Percentiles rank a stretch among this genome's conserved stretches.
phyloP scores from a whole-genome alignment of 345 rosid species.

The Linum lewisii region DNA sequence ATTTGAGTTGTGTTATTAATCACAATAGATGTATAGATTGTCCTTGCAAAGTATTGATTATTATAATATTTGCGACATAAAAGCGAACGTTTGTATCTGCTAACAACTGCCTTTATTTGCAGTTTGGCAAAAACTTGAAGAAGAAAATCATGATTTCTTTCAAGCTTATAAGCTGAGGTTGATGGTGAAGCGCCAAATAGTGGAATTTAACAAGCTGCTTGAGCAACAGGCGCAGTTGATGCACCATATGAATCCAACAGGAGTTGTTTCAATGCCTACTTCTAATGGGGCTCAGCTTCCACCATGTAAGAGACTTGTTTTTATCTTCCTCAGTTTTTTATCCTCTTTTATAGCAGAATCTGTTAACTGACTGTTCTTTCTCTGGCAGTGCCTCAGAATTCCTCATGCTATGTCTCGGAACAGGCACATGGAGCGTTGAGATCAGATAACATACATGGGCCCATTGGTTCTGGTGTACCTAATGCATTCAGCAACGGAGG shows the following conservation, averaged over 20 bases:
- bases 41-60: not conserved
- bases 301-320: slow-evolving; percentile 49
- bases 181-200: slow-evolving; percentile 80
- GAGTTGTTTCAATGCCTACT: slow-evolving; percentile 42
- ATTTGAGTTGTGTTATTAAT: not conserved
- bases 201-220: slow-evolving; percentile 89
- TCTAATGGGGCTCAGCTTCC: slow-evolving; percentile 75
- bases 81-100: too few species aligned
- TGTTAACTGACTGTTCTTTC: slow-evolving; percentile 15
- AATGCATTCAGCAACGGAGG: slow-evolving; percentile 66
- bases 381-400: slow-evolving; percentile 55
- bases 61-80: too few species aligned
- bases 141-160: slow-evolving; percentile 88
- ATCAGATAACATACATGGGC: slow-evolving; percentile 53
- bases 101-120: slow-evolving; percentile 11
- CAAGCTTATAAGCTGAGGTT: slow-evolving; percentile 85
- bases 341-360: not conserved
- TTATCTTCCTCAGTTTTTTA: not conserved
- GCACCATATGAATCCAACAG: slow-evolving; percentile 62
- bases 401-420: slow-evolving; percentile 51
- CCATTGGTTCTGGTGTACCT: slow-evolving; percentile 39
- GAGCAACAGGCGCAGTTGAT: slow-evolving; percentile 80
- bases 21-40: not conserved
- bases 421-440: slow-evolving; percentile 39
- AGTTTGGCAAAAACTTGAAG: slow-evolving; percentile 99